Evolutionary conservation across 129 eudicot species (phyloP), one percentile per base, ranked within the genome.

Genomic region (Chrysanthemum seticuspe): DNA sequence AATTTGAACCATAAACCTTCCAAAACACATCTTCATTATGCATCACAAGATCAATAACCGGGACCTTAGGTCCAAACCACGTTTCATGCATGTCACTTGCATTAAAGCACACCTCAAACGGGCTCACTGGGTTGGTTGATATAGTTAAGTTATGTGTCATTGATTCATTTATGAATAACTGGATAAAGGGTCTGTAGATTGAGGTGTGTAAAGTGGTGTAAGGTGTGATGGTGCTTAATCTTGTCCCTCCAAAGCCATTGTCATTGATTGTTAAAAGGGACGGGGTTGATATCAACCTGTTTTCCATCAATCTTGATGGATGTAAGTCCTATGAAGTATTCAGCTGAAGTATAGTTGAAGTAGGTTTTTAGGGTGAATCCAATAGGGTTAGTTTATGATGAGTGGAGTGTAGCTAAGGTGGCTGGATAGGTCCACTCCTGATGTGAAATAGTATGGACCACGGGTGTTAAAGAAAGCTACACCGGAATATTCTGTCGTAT

Each of bases 1-100:
- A 77, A 70, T 86, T 86, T 18, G 54, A 76, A 21, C 83, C 91
- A 31, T 67, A 80, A 27, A 86, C 71, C 70, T 83, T 86, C 91
- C 91, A 86, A 67, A 52, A 2, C n/a, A n/a, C n/a, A n/a, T 74
- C 68, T 6, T 86, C 80, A 25, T 72, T 74, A 49, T 77, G 85
- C 85, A 86, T 72, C 71, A 83, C 84, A 7, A 86, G 77, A 73
- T 83, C 87, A n/a, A 86, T 54, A 12, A 55, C 31, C 14, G 91
- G 91, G 54, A 83, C 27, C 27, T 68, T 78, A 0, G 85, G 78
- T 10, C 88, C 79, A 14, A 66, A 23, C 19, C 19, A 60, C 4
- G 81, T 85, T 4, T 49, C 50, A 21, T 54, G 60, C 51, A 79
- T 61, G 9, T 51, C 79, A 52, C 66, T 40, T 4, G 64, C 83